Base-by-base conservation (phyloP, 306 rosid species). In the Pueraria montana region DNA sequence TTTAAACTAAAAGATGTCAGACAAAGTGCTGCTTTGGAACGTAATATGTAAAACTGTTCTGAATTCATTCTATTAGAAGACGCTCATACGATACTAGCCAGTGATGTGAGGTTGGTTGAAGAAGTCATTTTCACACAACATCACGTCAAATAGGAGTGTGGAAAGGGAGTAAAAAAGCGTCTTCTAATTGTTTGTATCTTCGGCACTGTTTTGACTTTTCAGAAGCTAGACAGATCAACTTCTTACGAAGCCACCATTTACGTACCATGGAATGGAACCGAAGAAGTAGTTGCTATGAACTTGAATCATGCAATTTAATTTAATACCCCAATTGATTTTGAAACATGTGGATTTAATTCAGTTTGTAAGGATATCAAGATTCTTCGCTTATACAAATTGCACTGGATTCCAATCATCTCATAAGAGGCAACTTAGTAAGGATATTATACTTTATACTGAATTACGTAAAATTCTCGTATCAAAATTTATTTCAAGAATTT, bases 71-170 rank as follows among this genome's bases (percentile, higher is more conserved):
- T 16, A 17, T 32, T 34, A 66, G 72, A 66, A 66, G 21, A 3
- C 24, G 23, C 21, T 34, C 42, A 16, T 8, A 13, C n/a, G n/a
- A n/a, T n/a, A n/a, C 16, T 11, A 38, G 73, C 9, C 6, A 14
- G 20, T 36, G 14, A 38, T 17, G 30, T 40, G 30, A 18, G 17
- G 27, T n/a, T 38, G 17, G 50, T 34, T 67, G 9, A 10, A 40
- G 49, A 67, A 67, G 30, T 67, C 73, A 66, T 66, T 68, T 68
- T 40, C 32, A 4, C 73, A n/a, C n/a, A 18, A 18, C 34, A 68
- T 40, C 32, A 40, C 74, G n/a, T 20, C 53, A 68, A 68, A 27
- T 24, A 62, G 20, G 12, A 64, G 70, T 63, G 11, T 32, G 1
- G 40, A 40, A 66, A 38, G 16, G 49, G 1, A 34, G 20, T 14